These are phyloP conservation scores for Gossypium lobatum DNA, from an alignment of 441 rosid genomes.

Conservation along the genomic window DNA sequence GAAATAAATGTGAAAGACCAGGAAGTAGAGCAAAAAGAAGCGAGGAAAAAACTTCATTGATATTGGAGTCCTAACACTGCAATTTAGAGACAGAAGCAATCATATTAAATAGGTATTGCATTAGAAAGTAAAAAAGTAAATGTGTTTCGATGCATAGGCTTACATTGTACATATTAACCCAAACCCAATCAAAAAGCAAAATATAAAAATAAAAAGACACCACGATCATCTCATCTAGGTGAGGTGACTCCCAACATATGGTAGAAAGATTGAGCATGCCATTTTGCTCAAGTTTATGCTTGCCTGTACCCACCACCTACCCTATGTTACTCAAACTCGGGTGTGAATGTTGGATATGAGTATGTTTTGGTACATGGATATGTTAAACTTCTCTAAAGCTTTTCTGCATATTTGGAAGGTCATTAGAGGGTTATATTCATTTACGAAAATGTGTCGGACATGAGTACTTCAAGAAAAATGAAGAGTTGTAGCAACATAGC, in stretches of 20 bases:
- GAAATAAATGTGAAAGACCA: constrained; percentile 95
- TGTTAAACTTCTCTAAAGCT: background rate
- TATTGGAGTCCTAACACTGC: constrained; percentile 96
- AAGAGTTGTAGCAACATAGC: background rate
- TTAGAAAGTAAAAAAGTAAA: background rate
- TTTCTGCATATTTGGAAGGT: background rate
- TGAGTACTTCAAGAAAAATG: background rate
- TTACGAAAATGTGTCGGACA: background rate
- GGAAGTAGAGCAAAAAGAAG: constrained; percentile 90
- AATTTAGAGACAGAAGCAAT: constrained; percentile 15
- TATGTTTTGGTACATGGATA: background rate
- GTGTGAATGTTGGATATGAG: background rate
- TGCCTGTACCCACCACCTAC: background rate
- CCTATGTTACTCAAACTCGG: background rate
- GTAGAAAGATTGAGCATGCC: background rate
- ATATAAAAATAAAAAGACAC: background rate
- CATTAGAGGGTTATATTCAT: background rate
- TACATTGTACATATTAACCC: background rate
- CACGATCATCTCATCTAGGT: background rate
- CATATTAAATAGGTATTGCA: constrained; percentile 14
- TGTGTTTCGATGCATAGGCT: background rate
- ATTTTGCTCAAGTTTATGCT: background rate
- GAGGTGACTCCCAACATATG: background rate
- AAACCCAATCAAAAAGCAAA: background rate
- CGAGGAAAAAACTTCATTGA: constrained; percentile 99